Conservation (phyloP, 495 filamentous ascomycete species). For the Penicillium flavigenum region DNA sequence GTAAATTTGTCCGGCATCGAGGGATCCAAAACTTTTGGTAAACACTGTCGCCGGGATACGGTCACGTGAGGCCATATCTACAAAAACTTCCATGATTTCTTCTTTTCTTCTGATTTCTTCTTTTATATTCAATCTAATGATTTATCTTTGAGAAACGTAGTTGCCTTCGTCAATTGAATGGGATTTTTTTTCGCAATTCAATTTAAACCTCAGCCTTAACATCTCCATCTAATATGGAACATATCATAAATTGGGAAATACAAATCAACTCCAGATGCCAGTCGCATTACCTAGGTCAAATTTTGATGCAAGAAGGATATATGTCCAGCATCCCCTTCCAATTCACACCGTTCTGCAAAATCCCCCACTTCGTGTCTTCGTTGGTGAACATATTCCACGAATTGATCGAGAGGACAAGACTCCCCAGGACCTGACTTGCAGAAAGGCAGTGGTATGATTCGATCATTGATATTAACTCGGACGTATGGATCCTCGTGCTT, state of each 20-base stretch:
- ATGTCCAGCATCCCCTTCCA: conserved; percentile 26
- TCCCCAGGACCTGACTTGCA: conserved; percentile 52
- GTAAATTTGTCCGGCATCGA: neutral
- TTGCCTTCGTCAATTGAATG: too few relatives aligned
- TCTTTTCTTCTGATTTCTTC: too few relatives aligned
- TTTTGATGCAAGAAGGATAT: conserved; percentile 34
- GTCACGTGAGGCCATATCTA: conserved; percentile 22
- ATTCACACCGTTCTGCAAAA: conserved; percentile 35
- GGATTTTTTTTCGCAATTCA: too few relatives aligned
- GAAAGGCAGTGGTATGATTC: conserved; percentile 50
- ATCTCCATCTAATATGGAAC: too few relatives aligned
- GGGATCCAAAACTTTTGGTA: conserved; percentile 27
- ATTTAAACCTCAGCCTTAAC: too few relatives aligned
- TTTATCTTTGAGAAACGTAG: too few relatives aligned
- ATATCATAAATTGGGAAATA: too few relatives aligned
- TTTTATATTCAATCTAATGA: too few relatives aligned
- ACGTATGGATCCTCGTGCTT: conserved; percentile 35
- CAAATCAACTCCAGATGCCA: too few relatives aligned
- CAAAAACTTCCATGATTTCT: neutral
- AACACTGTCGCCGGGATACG: conserved; percentile 31
- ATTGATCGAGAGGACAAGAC: conserved; percentile 51
- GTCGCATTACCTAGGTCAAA: conserved; percentile 2
- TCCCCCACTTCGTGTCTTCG: conserved; percentile 30
- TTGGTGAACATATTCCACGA: conserved; percentile 41
- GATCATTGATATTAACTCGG: conserved; percentile 60